Evolutionary conservation across 257 asterid genomes (phyloP), one percentile per base, ranked within the genome.

Genomic region (Handroanthus guayacan): DNA sequence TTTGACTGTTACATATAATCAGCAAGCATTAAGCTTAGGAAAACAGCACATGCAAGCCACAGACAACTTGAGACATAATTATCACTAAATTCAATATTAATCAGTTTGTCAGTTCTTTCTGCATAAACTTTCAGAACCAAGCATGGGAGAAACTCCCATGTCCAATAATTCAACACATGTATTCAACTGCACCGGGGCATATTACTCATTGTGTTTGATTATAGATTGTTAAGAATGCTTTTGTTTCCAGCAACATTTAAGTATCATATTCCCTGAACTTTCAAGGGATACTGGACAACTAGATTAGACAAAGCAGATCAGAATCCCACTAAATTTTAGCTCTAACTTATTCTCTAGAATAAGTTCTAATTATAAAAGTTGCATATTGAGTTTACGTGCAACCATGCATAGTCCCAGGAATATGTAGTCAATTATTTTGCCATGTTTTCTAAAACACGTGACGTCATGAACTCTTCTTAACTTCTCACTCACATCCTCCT

Each of bases 181-280:
- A 62, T 17, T 62, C 48, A 56, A 17, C 8, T 13, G 44, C 37
- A 10, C 34, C 18, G 7, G 41, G 12, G 11, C 11, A 14, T 14
- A 13, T 9, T 47, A 7, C 51, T 45, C 9, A 47, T 47, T 11
- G 14, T 47, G 52, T 47, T 47, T 47, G 9, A 47, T 7, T 41
- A 41, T 8, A 41, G 8, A 47, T 47, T 47, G 56, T 65, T 18
- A 16, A 41, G 55, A 43, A 43, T 65, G 8, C 45, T 41, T 41
- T 41, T 41, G 45, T 41, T 41, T 41, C 8, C 45, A 44, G 71
- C 51, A 44, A 48, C 71, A 66, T 44, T 66, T 66, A 66, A 48
- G 39, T 25, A 12, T 43, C 55, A 65, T 41, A 65, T 25, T 45
- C 20, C 44, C 25, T 67, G 5, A 52, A 52, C 31, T n/a, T 43